Percentiles rank a stretch among this genome's conserved stretches.
These are phyloP conservation scores for Puccinia horiana DNA, from an alignment of 1,284 basidiomycete species.

Conservation along the genomic window DNA sequence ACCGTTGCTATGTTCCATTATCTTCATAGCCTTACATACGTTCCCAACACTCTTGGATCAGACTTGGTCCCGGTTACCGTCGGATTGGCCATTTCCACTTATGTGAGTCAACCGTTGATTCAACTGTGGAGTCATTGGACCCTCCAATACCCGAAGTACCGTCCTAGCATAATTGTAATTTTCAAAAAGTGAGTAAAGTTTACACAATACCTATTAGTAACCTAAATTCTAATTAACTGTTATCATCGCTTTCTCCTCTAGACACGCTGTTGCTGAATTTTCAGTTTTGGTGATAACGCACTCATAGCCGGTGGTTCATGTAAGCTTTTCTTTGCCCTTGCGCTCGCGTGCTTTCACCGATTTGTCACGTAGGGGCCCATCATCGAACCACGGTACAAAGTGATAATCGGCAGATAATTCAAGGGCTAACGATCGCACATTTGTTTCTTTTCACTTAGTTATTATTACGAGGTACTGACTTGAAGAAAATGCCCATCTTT, in stretches of 20 bases:
- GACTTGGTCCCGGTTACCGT: too few relatives aligned
- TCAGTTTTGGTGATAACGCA: background rate
- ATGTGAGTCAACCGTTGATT: too few relatives aligned
- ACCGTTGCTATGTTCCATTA: background rate
- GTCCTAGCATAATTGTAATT: too few relatives aligned
- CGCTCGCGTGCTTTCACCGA: background rate
- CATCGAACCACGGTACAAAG: background rate
- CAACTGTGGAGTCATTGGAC: too few relatives aligned
- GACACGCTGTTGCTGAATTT: background rate
- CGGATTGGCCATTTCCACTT: too few relatives aligned
- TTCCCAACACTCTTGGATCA: too few relatives aligned
- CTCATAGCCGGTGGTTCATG: background rate
- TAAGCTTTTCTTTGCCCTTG: background rate
- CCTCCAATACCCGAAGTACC: too few relatives aligned
- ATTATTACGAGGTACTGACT: background rate
- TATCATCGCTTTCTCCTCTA: background rate
- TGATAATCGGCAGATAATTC: background rate
- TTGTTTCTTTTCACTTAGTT: background rate
- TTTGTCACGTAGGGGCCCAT: background rate
- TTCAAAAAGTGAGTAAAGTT: too few relatives aligned
- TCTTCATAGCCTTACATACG: too few relatives aligned
- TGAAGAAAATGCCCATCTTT: conserved; percentile 23
- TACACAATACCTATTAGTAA: too few relatives aligned
- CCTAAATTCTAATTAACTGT: too few relatives aligned
- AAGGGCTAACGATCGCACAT: background rate